phyloP scores from a whole-genome alignment of 2,329 filamentous ascomycete species.

The Verticillium zaregamsianum region DNA sequence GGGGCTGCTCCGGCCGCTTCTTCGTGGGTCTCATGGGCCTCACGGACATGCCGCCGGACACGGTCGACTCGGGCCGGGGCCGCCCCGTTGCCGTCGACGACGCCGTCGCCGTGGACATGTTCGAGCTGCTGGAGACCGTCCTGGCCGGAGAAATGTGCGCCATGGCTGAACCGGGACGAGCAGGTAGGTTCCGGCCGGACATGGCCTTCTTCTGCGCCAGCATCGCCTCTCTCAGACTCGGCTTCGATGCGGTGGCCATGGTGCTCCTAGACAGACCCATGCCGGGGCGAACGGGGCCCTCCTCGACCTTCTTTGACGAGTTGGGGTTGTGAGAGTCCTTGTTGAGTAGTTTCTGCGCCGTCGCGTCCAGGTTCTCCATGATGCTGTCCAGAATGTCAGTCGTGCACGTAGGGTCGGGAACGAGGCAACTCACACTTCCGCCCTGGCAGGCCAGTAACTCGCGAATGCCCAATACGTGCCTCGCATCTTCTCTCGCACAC shows the following conservation, averaged over 20 bases:
- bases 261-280: slow-evolving; percentile 61
- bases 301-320: slow-evolving; percentile 45
- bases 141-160: slow-evolving; percentile 41
- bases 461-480: slow-evolving; percentile 83
- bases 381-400: slow-evolving; percentile 49
- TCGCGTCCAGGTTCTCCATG: slow-evolving; percentile 71
- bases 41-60: slow-evolving; percentile 56
- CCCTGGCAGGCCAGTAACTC: slow-evolving; percentile 70
- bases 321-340: slow-evolving; percentile 83
- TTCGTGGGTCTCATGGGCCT: slow-evolving; percentile 59
- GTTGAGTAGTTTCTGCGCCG: slow-evolving; percentile 74
- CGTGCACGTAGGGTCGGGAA: not conserved
- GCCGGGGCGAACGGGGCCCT: slow-evolving; percentile 50
- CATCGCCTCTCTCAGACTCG: slow-evolving; percentile 77
- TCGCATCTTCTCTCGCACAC: slow-evolving; percentile 81
- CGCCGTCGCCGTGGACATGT: slow-evolving; percentile 28
- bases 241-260: slow-evolving; percentile 47
- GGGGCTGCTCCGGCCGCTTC: slow-evolving; percentile 52
- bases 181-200: slow-evolving; percentile 46
- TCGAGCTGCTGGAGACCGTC: slow-evolving; percentile 36
- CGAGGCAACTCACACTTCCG: slow-evolving; percentile 57
- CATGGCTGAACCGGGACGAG: slow-evolving; percentile 61
- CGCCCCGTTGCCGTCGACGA: slow-evolving; percentile 30
- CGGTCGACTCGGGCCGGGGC: slow-evolving; percentile 37
- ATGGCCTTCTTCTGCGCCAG: slow-evolving; percentile 72